Percentiles rank a stretch among this genome's conserved stretches.
Evolutionary conservation across 805 yeast species (phyloP).

Genomic region (Saccharomycopsis guyanensis): DNA sequence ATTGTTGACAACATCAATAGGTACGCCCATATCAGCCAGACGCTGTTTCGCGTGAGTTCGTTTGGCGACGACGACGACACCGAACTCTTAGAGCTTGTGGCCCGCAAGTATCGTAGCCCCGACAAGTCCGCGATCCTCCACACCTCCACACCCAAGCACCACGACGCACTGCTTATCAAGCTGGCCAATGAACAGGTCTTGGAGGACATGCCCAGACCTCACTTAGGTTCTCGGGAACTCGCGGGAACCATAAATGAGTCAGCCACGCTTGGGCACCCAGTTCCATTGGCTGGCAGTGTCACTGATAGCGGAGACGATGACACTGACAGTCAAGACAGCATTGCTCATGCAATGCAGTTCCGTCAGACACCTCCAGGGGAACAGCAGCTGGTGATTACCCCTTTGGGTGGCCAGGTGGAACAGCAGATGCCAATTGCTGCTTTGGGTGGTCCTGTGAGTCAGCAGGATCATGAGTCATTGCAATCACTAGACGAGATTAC

Average conservation of each 20-base stretch:
- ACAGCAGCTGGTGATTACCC: neutral
- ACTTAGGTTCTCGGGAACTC: no score
- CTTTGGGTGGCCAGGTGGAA: neutral
- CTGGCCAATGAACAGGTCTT: neutral
- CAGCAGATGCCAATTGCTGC: neutral
- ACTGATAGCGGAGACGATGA: neutral
- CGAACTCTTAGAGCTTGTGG: constrained; percentile 9
- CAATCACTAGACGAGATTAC: neutral
- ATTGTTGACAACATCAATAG: constrained; percentile 1
- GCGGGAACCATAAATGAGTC: neutral
- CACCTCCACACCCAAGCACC: no score
- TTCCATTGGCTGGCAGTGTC: no score
- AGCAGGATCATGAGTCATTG: neutral
- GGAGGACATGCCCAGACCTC: neutral
- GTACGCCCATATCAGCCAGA: constrained; percentile 6
- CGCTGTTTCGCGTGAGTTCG: constrained; percentile 14
- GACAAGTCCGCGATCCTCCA: neutral
- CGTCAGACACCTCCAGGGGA: no score
- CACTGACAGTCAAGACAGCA: neutral
- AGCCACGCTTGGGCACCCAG: neutral
- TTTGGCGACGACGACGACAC: constrained; percentile 17
- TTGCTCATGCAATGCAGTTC: no score
- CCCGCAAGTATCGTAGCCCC: constrained; percentile 4
- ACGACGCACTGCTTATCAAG: neutral
- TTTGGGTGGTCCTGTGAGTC: neutral